These are phyloP conservation scores for Penicillium ucsense DNA, from an alignment of 495 filamentous ascomycete genomes.

Conservation along the genomic window DNA sequence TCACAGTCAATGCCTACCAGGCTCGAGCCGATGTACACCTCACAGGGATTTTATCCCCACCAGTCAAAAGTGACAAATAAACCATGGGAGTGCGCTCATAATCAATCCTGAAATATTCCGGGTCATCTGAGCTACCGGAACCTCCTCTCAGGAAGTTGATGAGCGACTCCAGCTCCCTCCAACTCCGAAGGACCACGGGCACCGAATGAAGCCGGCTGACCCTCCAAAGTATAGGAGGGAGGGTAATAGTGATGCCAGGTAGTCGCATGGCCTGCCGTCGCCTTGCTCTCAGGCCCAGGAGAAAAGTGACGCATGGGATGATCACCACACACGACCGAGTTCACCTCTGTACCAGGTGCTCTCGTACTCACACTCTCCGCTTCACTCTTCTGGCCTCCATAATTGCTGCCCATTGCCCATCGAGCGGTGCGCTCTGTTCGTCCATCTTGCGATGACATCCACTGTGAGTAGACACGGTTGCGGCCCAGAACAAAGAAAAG, in stretches of 20 bases:
- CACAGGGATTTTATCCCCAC: too few relatives aligned
- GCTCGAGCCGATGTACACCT: too few relatives aligned
- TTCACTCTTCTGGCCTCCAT: constrained; percentile 7
- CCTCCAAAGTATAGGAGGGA: constrained; percentile 22
- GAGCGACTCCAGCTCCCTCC: constrained; percentile 9
- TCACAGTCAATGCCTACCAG: too few relatives aligned
- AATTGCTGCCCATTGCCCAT: constrained; percentile 20
- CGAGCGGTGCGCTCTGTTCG: constrained; percentile 22
- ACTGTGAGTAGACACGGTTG: constrained; percentile 27
- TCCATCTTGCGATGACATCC: constrained; percentile 26
- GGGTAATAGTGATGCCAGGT: not conserved
- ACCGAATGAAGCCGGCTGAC: constrained; percentile 1
- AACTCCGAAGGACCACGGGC: constrained; percentile 17
- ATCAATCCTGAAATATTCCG: not conserved
- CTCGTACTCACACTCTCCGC: constrained; percentile 6
- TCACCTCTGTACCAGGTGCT: constrained; percentile 2
- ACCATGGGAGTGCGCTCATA: not conserved
- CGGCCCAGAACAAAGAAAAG: constrained; percentile 33
- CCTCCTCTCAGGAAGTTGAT: constrained; percentile 1
- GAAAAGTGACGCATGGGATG: constrained; percentile 7
- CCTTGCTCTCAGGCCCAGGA: not conserved
- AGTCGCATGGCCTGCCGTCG: not conserved
- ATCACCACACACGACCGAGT: constrained; percentile 9
- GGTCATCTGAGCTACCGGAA: not conserved
- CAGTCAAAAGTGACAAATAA: not conserved